Evolutionary conservation across 2,329 filamentous ascomycete species (phyloP), one percentile per base, ranked within the genome.

Genomic region (Thelonectria olida): DNA sequence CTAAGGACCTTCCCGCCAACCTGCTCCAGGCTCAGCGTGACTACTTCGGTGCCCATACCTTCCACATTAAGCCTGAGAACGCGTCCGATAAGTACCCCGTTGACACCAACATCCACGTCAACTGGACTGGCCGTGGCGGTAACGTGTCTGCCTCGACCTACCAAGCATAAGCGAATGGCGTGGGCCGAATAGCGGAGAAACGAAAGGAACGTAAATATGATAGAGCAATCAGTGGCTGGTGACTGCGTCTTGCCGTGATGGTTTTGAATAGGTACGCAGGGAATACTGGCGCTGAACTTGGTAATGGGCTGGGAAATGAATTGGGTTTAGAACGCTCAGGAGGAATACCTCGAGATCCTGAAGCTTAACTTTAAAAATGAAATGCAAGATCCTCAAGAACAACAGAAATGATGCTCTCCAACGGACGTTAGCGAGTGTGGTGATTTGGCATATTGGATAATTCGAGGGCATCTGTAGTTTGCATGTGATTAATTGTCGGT

Each of bases 51-150:
- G 92, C 92, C 67, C 92, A 96, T 86, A 96, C 92, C 70, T 96
- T 96, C 90, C 84, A 84, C 74, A 88, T 96, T 83, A 95, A 96
- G 90, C 91, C 92, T 63, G 91, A 95, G 83, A 75, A 73, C 69
- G 91, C 91, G 72, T 91, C 75, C 79, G 88, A 84, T 60, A 93
- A 93, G 83, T 97, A 96, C 85, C 90, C 90, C 69, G 88, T 85
- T 73, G 93, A 90, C 80, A 84, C 93, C 84, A 89, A 98, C 80
- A 96, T 95, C 78, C 96, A 99, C 88, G 93, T 98, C 81, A 99
- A 99, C 92, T 99, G 96, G 96, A 99, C 96, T 73, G 96, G 96
- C 75, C 92, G 96, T 79, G 96, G 96, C 78, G 96, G 96, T 77
- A 96, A 98, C 78, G 92, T 99, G 69, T 97, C 93, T 73, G 96